phyloP scores from a whole-genome alignment of 306 rosid species.

The Quercus berberidifolia region DNA sequence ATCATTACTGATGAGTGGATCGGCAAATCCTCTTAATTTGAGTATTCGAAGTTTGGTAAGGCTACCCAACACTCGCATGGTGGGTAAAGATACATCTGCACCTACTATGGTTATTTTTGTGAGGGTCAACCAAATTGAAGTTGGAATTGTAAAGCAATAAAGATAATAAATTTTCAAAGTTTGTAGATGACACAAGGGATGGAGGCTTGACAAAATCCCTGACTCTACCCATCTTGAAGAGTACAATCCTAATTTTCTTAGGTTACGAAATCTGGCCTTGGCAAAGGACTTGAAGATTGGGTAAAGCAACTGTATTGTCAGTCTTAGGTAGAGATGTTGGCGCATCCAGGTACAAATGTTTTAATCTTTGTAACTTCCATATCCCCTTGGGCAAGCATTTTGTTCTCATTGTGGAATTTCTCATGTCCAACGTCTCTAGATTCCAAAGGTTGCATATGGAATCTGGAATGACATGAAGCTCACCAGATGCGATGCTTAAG shows the following conservation, averaged over 20 bases:
- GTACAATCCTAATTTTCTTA: conserved; percentile 10
- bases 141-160: no score
- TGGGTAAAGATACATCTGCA: no score
- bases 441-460: neutral
- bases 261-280: neutral
- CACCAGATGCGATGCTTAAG: neutral
- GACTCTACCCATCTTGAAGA: no score
- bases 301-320: rapidly evolving
- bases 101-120: no score
- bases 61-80: no score
- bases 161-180: no score
- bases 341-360: neutral
- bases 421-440: neutral
- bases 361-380: neutral
- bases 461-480: rapidly evolving
- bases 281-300: conserved; percentile 13
- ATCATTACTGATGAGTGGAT: rapidly evolving
- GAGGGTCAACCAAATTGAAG: no score
- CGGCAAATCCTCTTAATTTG: rapidly evolving
- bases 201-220: neutral
- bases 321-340: no score
- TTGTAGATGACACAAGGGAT: no score
- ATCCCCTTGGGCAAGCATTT: neutral
- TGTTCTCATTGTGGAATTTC: neutral
- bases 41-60: no score